phyloP scores from a whole-genome alignment of 2,329 filamentous ascomycete species.

The Stemphylium beticola region DNA sequence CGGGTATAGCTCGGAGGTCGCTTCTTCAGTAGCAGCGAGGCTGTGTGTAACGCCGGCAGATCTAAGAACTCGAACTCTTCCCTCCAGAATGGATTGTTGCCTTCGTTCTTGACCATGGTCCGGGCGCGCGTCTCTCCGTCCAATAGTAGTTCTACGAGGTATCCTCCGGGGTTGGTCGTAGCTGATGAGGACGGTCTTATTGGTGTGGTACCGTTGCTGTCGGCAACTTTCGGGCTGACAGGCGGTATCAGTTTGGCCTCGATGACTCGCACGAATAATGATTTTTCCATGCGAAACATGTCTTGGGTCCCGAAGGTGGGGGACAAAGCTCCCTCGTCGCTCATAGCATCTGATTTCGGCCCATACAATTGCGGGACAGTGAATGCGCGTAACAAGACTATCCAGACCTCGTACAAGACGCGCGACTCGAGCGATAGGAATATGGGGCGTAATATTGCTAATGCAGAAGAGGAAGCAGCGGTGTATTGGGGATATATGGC shows the following conservation, averaged over 20 bases:
- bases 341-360: constrained; percentile 58
- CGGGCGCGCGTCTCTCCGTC: constrained; percentile 80
- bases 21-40: constrained; percentile 75
- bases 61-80: constrained; percentile 81
- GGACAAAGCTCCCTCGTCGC: constrained; percentile 46
- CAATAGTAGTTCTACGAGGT: constrained; percentile 78
- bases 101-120: constrained; percentile 73
- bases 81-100: constrained; percentile 79
- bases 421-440: constrained; percentile 87
- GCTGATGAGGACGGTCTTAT: constrained; percentile 43
- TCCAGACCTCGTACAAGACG: constrained; percentile 96
- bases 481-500: constrained; percentile 95
- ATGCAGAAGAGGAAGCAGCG: constrained; percentile 70
- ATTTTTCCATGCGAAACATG: constrained; percentile 71
- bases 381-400: constrained; percentile 87
- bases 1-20: constrained; percentile 51
- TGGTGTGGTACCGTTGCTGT: constrained; percentile 28
- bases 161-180: constrained; percentile 62
- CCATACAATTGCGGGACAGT: constrained; percentile 91
- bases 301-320: constrained; percentile 55
- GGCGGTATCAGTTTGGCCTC: constrained; percentile 63
- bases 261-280: constrained; percentile 64
- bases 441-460: constrained; percentile 83
- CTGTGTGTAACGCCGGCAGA: constrained; percentile 71
- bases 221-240: constrained; percentile 45